phyloP scores from a whole-genome alignment of 371 early-diverging fungal species.

The Mortierella sp. region DNA sequence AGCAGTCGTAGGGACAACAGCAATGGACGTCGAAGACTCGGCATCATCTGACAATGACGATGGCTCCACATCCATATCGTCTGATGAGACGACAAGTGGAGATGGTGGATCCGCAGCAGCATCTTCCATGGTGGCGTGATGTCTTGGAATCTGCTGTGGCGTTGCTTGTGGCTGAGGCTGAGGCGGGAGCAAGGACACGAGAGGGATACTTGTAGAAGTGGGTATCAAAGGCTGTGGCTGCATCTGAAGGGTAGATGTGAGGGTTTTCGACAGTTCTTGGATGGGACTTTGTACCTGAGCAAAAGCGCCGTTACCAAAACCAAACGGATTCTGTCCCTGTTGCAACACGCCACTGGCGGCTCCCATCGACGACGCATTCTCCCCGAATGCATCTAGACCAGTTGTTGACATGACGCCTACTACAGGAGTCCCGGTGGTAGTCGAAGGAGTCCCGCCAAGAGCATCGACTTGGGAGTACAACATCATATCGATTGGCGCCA shows the following conservation, averaged over 20 bases:
- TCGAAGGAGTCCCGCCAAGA: no score
- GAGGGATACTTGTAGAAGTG: slow-evolving; percentile 13
- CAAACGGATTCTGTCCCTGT: slow-evolving; percentile 5
- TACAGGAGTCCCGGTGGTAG: no score
- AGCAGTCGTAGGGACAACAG: neutral
- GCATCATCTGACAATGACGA: slow-evolving; percentile 21
- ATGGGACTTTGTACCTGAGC: no score
- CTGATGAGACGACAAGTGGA: slow-evolving; percentile 32
- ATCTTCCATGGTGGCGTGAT: slow-evolving; percentile 34
- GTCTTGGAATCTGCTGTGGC: slow-evolving; percentile 14
- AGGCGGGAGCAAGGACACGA: neutral
- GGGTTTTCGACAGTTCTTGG: no score
- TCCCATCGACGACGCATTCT: slow-evolving; percentile 9
- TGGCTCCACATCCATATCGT: slow-evolving; percentile 39
- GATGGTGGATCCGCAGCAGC: slow-evolving; percentile 42
- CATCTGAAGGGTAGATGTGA: slow-evolving; percentile 23
- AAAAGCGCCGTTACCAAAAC: slow-evolving; percentile 6
- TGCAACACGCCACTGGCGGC: neutral
- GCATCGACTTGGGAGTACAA: slow-evolving; percentile 33
- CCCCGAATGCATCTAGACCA: slow-evolving; percentile 14
- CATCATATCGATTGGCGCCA: slow-evolving; percentile 49
- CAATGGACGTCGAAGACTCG: slow-evolving; percentile 5
- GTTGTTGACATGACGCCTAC: no score
- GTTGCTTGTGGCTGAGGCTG: slow-evolving; percentile 6
- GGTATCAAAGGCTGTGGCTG: slow-evolving; percentile 23